Evolutionary conservation across 805 yeast species (phyloP), one percentile per base, ranked within the genome.

Genomic region (Candida xiaguanensis): DNA sequence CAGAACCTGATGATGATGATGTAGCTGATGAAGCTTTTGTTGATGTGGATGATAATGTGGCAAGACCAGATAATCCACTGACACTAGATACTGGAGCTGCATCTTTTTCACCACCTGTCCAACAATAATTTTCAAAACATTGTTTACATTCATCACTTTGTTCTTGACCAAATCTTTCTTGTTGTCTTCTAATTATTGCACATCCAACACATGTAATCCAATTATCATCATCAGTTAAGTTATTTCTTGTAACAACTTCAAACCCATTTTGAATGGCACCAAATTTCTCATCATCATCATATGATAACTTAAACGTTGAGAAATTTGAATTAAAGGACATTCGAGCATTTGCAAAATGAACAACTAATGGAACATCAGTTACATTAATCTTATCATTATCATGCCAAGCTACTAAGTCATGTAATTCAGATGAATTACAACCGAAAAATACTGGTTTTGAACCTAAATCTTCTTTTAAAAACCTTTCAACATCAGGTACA

Each of bases 381-480:
- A 35, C 32, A 20, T 42, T 45, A 80, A 65, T 14, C 58, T 64
- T 6, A 89, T 78, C 55, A 80, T 37, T 37, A 2, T 15, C 35
- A 19, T 37, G 40, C 40, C 40, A 37, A 5, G 11, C 19, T 62
- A 54, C 83, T 82, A 1, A 22, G 17, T 22, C 40, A 17, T 6
- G 14, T 23, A 37, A 29, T 9, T 37, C 40, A 9, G 61, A 47
- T 3, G 85, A 71, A 53, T 84, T 74, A 61, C 96, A 87, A 23
- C 96, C 96, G 56, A 88, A 88, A 64, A 88, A 87, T 1, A 82
- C 71, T 36, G 95, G 95, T 44, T 63, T 73, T 9, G 80, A 67
- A 12, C 85, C 80, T 46, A 86, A 67, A 42, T 83, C 83, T 47
- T 64, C 51, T 42, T 72, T 70, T 17, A 77, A 53, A 58, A 86